These are phyloP conservation scores for Syzygium aqueum DNA, from an alignment of 345 rosid species.

Conservation along the genomic window DNA sequence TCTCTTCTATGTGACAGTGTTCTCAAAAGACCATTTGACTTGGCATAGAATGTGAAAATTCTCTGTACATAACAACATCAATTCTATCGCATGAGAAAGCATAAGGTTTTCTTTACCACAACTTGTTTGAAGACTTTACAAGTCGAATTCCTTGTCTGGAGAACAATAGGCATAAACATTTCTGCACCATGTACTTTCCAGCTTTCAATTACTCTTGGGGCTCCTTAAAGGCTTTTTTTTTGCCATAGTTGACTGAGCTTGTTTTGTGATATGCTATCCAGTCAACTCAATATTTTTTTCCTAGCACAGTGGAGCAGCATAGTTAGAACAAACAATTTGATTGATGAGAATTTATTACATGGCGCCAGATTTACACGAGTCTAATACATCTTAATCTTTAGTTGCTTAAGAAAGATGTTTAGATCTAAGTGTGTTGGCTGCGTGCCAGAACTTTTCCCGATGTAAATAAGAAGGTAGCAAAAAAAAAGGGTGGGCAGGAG, in stretches of 20 bases:
- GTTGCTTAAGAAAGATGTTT: background rate
- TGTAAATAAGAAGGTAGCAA: background rate
- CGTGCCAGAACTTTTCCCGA: background rate
- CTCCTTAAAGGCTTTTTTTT: background rate
- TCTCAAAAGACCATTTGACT: too few species aligned
- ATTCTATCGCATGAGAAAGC: too few species aligned
- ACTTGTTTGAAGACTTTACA: too few species aligned
- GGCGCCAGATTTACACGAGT: background rate
- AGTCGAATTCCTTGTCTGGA: too few species aligned
- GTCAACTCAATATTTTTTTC: background rate
- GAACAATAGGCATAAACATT: background rate
- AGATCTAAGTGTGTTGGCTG: background rate
- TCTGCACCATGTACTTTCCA: background rate
- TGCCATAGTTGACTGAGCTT: background rate
- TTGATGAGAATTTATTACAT: background rate
- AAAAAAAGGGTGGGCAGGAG: background rate
- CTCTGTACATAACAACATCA: too few species aligned
- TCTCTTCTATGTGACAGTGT: background rate
- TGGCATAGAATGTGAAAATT: too few species aligned
- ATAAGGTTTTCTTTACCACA: too few species aligned
- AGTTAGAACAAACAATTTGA: background rate
- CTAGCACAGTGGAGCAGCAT: background rate
- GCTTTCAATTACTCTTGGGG: background rate
- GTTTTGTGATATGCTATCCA: background rate
- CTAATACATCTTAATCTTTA: background rate